A percentile compares a stretch with the other conserved stretches of the same genome.
Conservation (phyloP, 371 early-diverging fungal genomes). For the Mucor saturninus region DNA sequence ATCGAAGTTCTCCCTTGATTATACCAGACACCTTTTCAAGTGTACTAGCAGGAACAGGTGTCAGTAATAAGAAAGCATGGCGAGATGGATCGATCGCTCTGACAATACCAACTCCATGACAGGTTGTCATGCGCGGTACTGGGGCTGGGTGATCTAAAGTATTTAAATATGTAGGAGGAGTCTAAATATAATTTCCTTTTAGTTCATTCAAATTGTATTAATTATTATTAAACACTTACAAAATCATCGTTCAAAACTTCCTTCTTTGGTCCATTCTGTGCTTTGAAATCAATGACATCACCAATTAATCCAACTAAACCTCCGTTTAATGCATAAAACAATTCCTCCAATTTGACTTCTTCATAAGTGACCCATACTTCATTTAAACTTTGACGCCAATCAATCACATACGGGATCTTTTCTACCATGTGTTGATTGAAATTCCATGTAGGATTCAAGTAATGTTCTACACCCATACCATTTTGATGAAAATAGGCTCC, state of each 20-base stretch:
- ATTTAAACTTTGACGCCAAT: conserved; percentile 61
- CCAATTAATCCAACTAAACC: conserved; percentile 73
- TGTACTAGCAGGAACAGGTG: conserved; percentile 58
- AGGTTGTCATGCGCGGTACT: conserved; percentile 54
- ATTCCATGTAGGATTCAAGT: conserved; percentile 55
- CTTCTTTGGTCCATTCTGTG: conserved; percentile 16
- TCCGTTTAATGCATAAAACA: conserved; percentile 79
- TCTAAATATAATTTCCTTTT: conserved; percentile 16
- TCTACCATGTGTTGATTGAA: conserved; percentile 57
- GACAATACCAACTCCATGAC: conserved; percentile 76
- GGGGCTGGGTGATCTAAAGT: conserved; percentile 55
- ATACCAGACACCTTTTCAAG: conserved; percentile 64
- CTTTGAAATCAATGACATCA: conserved; percentile 34
- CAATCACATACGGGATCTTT: conserved; percentile 62
- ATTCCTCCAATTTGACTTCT: conserved; percentile 71
- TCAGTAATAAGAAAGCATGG: conserved; percentile 64
- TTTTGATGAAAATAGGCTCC: conserved; percentile 52
- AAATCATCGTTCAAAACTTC: conserved; percentile 2
- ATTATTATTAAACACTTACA: conserved; percentile 16
- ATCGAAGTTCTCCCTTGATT: conserved; percentile 61
- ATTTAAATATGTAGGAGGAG: conserved; percentile 60
- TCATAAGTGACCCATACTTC: conserved; percentile 62
- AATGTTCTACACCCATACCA: conserved; percentile 2
- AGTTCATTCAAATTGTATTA: neutral
- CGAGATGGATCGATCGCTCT: conserved; percentile 70